Conservation (phyloP, 2,329 filamentous ascomycete species). For the Neonectria coccinea region DNA sequence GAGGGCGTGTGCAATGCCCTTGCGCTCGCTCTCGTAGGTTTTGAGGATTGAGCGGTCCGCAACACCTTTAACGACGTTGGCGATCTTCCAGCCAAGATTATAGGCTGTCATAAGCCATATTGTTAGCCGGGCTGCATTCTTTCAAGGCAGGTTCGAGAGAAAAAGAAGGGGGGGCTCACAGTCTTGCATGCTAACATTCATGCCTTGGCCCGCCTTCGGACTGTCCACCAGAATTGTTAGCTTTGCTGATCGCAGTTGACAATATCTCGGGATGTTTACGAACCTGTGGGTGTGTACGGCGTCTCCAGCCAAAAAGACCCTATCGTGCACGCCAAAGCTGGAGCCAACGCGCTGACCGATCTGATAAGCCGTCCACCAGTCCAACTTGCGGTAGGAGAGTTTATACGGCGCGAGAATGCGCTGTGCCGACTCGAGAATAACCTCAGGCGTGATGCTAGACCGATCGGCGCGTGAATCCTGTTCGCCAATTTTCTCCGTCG, state of each 20-base stretch:
- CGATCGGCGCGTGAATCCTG: constrained; percentile 25
- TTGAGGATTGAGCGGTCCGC: constrained; percentile 57
- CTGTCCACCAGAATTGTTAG: constrained; percentile 66
- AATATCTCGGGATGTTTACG: not conserved
- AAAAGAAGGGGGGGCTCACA: constrained; percentile 23
- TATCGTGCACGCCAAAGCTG: constrained; percentile 31
- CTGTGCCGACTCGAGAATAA: constrained; percentile 59
- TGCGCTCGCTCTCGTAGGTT: constrained; percentile 66
- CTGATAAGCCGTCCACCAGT: constrained; percentile 58
- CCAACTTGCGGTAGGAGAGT: constrained; percentile 51
- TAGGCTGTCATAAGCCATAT: constrained; percentile 21
- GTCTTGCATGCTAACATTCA: constrained; percentile 80
- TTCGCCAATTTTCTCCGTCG: constrained; percentile 24
- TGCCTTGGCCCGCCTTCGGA: constrained; percentile 76
- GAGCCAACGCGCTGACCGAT: constrained; percentile 68
- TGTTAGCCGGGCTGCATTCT: not conserved
- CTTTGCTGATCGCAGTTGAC: not conserved
- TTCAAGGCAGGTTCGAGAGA: not conserved
- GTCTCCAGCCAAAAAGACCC: constrained; percentile 77
- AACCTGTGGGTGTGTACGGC: constrained; percentile 64
- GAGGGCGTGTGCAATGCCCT: constrained; percentile 71
- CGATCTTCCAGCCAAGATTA: constrained; percentile 70
- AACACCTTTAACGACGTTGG: constrained; percentile 58
- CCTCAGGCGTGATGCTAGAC: constrained; percentile 53
- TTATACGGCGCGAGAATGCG: constrained; percentile 66